These are phyloP conservation scores for Sherardia arvensis DNA, from an alignment of 257 asterid species.

Conservation along the genomic window DNA sequence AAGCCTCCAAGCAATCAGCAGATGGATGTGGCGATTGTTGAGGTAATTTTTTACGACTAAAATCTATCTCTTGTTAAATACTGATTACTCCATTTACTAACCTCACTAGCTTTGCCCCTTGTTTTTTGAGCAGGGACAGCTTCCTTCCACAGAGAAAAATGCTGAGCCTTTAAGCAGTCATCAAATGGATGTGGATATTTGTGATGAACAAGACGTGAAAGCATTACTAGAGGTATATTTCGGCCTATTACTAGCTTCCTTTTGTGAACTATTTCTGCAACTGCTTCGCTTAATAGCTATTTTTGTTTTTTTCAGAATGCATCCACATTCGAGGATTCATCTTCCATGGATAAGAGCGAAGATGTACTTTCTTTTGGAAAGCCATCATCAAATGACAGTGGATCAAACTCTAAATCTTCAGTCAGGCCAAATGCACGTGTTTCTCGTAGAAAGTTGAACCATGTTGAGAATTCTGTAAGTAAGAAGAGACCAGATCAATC, in stretches of 20 bases:
- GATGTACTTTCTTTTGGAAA: neutral
- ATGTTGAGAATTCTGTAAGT: neutral
- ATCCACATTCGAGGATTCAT: neutral
- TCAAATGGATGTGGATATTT: neutral
- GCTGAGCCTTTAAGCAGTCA: neutral
- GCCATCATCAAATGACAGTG: neutral
- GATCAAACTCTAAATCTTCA: neutral
- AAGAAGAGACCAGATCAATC: neutral
- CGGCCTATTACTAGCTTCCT: neutral
- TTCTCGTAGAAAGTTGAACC: neutral
- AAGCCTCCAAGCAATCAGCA: conserved; percentile 16
- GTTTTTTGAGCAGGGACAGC: neutral
- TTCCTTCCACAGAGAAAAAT: neutral
- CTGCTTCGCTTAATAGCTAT: neutral
- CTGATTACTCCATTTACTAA: conserved; percentile 2
- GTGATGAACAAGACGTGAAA: neutral
- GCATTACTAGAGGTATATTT: neutral
- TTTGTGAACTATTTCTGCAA: neutral
- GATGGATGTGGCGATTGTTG: conserved; percentile 14
- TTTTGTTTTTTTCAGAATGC: neutral
- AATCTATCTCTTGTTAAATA: neutral
- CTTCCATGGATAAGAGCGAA: neutral
- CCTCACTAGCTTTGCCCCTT: conserved; percentile 10
- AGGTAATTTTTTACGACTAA: conserved; percentile 6
- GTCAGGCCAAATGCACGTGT: neutral